Percentiles rank a stretch among this genome's conserved stretches.
Conservation (phyloP, 1,139 yeast genomes). For the Starmera stellimalicola region DNA sequence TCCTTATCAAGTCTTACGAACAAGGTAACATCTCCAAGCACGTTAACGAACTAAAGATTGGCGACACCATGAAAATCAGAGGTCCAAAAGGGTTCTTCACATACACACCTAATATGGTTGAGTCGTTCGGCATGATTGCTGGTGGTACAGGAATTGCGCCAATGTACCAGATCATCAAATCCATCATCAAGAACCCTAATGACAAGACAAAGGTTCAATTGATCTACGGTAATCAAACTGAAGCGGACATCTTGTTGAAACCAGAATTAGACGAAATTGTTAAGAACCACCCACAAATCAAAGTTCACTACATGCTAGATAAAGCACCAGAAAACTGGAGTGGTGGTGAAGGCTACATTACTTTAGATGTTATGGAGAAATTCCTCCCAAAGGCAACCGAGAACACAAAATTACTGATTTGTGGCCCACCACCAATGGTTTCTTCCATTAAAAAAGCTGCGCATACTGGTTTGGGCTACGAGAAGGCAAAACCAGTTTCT, state of each 20-base stretch:
- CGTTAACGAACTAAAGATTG: constrained; percentile 59
- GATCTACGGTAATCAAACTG: constrained; percentile 71
- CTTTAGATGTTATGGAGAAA: constrained; percentile 62
- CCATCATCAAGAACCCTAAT: constrained; percentile 59
- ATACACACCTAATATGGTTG: constrained; percentile 74
- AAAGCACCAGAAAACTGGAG: constrained; percentile 68
- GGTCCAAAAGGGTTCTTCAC: constrained; percentile 95
- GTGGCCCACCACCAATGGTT: constrained; percentile 94
- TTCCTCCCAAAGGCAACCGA: constrained; percentile 54
- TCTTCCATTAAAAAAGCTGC: constrained; percentile 78
- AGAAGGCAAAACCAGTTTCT: constrained; percentile 84
- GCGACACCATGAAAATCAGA: constrained; percentile 63
- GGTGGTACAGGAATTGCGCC: constrained; percentile 98
- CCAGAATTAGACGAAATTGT: constrained; percentile 70
- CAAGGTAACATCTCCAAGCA: constrained; percentile 80
- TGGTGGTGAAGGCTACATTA: constrained; percentile 77
- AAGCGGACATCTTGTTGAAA: constrained; percentile 70
- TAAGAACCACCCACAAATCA: constrained; percentile 47
- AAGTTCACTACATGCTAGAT: constrained; percentile 69
- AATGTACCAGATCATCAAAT: constrained; percentile 80
- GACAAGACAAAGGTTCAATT: constrained; percentile 68
- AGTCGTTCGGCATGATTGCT: constrained; percentile 77
- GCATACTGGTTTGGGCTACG: constrained; percentile 66
- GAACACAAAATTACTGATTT: constrained; percentile 67
- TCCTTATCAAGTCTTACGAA: constrained; percentile 87